Evolutionary conservation across 2,329 filamentous ascomycete genomes (phyloP).

Genomic region (Aspergillus luchuensis): DNA sequence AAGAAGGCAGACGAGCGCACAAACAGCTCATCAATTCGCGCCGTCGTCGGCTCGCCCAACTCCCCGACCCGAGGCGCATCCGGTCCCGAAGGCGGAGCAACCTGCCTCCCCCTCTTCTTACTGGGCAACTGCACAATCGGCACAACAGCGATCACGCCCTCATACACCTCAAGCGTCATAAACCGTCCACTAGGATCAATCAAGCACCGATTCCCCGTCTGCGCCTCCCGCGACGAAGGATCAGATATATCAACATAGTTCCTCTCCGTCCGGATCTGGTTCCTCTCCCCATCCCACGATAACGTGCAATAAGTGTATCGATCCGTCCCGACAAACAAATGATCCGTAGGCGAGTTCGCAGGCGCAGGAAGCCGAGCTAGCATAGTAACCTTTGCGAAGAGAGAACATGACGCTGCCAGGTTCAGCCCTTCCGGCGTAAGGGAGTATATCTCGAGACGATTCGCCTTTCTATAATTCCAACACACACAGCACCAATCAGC

Average conservation of each 20-base stretch:
- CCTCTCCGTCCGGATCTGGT: constrained; percentile 58
- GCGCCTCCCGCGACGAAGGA: constrained; percentile 68
- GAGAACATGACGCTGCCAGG: constrained; percentile 67
- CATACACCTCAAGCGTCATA: constrained; percentile 68
- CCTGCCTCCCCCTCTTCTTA: constrained; percentile 43
- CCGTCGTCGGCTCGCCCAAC: constrained; percentile 62
- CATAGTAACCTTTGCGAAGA: constrained; percentile 87
- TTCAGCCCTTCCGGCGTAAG: constrained; percentile 61
- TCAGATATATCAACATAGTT: constrained; percentile 63
- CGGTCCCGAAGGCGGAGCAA: constrained; percentile 27
- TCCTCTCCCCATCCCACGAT: constrained; percentile 69
- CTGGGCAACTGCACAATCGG: constrained; percentile 60
- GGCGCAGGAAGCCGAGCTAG: constrained; percentile 62
- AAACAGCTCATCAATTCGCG: constrained; percentile 67
- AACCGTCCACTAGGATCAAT: constrained; percentile 77
- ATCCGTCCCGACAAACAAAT: constrained; percentile 91
- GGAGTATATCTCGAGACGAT: constrained; percentile 81
- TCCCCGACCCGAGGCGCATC: constrained; percentile 51
- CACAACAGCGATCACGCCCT: constrained; percentile 67
- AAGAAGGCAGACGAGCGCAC: constrained; percentile 68
- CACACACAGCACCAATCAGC: constrained; percentile 13
- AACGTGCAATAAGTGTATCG: constrained; percentile 88
- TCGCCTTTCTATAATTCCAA: constrained; percentile 65
- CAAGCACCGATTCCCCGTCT: constrained; percentile 78
- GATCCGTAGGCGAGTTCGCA: constrained; percentile 71